These are phyloP conservation scores for Corymbia maculata DNA, from an alignment of 345 rosid species.

Conservation along the genomic window DNA sequence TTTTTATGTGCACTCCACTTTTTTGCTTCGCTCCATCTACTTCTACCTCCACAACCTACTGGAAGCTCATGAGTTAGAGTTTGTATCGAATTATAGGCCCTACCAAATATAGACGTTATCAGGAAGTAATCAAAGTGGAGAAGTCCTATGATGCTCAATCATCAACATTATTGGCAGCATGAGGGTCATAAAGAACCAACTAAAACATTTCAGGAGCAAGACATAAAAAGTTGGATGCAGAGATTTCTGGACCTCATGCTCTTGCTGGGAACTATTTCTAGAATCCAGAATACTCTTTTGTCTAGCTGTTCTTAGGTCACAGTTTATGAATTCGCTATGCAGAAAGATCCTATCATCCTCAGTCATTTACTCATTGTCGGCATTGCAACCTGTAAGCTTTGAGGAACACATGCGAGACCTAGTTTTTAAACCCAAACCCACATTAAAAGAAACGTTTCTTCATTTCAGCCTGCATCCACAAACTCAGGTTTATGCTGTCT, in stretches of 20 bases:
- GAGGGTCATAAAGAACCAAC: neutral
- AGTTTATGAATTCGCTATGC: neutral
- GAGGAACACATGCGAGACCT: neutral
- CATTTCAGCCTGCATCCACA: neutral
- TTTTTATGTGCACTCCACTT: slow-evolving; percentile 82
- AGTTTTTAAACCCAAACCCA: neutral
- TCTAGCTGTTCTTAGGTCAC: neutral
- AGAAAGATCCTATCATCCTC: neutral
- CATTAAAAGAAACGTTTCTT: neutral
- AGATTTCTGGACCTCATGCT: neutral
- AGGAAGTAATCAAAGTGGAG: neutral
- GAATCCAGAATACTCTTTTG: neutral
- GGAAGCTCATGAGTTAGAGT: neutral
- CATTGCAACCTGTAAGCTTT: neutral
- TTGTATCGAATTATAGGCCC: neutral
- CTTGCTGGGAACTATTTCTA: neutral
- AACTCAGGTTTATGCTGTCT: neutral
- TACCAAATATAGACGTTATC: neutral
- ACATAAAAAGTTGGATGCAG: neutral
- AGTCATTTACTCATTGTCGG: neutral
- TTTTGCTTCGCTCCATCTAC: slow-evolving; percentile 79
- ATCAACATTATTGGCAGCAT: neutral
- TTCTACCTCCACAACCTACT: slow-evolving; percentile 76
- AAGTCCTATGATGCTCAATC: neutral
- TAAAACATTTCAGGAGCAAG: neutral